Conservation (phyloP, 331 rosid species). For the Ulmus americana region DNA sequence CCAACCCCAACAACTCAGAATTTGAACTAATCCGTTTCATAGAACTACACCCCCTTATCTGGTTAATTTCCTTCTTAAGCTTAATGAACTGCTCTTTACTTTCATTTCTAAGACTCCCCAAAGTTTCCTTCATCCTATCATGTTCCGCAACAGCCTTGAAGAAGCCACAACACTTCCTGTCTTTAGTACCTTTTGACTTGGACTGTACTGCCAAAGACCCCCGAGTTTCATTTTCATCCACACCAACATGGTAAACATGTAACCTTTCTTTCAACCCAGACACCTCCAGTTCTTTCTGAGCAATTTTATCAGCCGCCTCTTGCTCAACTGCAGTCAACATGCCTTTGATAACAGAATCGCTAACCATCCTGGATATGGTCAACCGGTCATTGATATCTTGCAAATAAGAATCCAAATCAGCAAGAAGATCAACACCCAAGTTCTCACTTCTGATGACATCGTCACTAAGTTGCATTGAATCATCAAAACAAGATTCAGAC, state of each 20-base stretch:
- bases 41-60: slow-evolving; percentile 39
- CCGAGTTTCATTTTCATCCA: slow-evolving; percentile 25
- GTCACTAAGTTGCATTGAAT: slow-evolving; percentile 15
- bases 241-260: slow-evolving; percentile 22
- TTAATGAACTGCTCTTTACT: slow-evolving; percentile 42
- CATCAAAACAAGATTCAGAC: slow-evolving; percentile 4
- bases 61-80: slow-evolving; percentile 57
- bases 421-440: slow-evolving; percentile 38
- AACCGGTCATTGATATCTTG: slow-evolving; percentile 52
- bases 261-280: slow-evolving; percentile 47
- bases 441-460: slow-evolving; percentile 39
- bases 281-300: slow-evolving; percentile 67
- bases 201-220: slow-evolving; percentile 13
- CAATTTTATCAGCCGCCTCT: slow-evolving; percentile 63
- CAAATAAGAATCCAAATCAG: slow-evolving; percentile 56
- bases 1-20: slow-evolving; percentile 55
- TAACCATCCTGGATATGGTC: slow-evolving; percentile 77
- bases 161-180: slow-evolving; percentile 4
- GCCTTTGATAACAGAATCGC: slow-evolving; percentile 74
- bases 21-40: slow-evolving; percentile 42
- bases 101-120: slow-evolving; percentile 37
- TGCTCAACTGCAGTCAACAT: slow-evolving; percentile 62
- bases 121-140: slow-evolving; percentile 27
- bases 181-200: slow-evolving; percentile 20
- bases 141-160: slow-evolving; percentile 25